Base-by-base conservation (phyloP, 2,329 filamentous ascomycete species). In the Triangularia verruculosa region DNA sequence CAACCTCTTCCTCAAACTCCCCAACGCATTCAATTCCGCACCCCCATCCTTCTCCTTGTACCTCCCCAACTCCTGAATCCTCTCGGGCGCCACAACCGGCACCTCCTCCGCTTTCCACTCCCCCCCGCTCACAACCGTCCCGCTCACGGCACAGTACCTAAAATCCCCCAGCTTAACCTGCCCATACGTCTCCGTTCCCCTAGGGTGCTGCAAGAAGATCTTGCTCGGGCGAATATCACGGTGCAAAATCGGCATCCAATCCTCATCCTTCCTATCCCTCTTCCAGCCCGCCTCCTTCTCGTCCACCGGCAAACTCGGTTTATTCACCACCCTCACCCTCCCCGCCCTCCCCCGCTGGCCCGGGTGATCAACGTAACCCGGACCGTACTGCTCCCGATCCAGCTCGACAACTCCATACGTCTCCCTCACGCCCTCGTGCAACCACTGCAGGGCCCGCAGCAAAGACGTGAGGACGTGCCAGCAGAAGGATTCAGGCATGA, bases 401-500 rank as follows among this genome's bases (percentile, higher is more conserved):
- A 27, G n/a, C 53, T 27, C 39, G n/a, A 47, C 53, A 25, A 61
- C 59, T 25, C 28, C 51, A 39, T 64, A 64, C 56, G 12, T 30
- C 57, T 72, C 70, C 51, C 70, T 27, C 2, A 67, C 56, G 15
- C 83, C 83, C 53, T 83, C 78, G 69, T 86, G 84, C 20, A 86
- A 72, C 76, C 80, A 85, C 28, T 79, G 72, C 43, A 86, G 75
- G 2, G 82, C 82, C n/a, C 76, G 75, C 13, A 81, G 72, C 55
- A 85, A 71, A 7, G 78, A 80, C 11, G 75, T 70, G 12, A 82
- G 74, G 8, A 86, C 82, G 68, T 86, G 83, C 83, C 83, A 86
- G 66, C 82, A 83, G 12, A 86, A 74, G 2, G 77, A 76, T 67
- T 86, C 83, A 0, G 83, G 82, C 12, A 84, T 70, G 66, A 81